Conservation (phyloP, 257 asterid species). For the Nicotiana otophora region DNA sequence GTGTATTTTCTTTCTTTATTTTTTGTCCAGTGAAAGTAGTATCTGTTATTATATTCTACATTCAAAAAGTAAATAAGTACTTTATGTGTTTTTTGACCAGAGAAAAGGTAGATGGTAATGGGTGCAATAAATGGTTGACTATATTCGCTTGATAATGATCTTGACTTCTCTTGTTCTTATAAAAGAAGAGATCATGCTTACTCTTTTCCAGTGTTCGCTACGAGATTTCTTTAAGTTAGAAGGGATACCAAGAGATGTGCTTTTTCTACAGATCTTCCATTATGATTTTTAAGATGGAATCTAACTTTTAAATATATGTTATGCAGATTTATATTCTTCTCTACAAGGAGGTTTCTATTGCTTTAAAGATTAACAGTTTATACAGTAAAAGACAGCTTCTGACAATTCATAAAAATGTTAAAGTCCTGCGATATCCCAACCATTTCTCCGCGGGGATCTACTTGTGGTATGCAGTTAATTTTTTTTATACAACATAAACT, state of each 20-base stretch:
- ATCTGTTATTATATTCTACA: background rate
- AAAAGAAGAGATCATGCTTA: background rate
- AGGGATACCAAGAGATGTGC: background rate
- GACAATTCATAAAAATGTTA: conserved; percentile 79
- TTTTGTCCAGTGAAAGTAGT: background rate
- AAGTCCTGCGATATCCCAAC: conserved; percentile 78
- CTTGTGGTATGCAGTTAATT: conserved; percentile 54
- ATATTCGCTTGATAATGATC: background rate
- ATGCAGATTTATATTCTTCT: conserved; percentile 92
- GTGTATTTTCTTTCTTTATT: background rate
- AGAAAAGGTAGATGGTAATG: background rate
- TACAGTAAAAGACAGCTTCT: conserved; percentile 75
- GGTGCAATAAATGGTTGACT: background rate
- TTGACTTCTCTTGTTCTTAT: background rate
- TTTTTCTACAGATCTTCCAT: background rate
- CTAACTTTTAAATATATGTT: conserved; percentile 4
- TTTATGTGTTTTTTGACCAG: background rate
- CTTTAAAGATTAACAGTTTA: conserved; percentile 85
- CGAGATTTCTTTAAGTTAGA: background rate
- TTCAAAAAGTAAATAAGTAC: background rate
- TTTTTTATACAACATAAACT: background rate
- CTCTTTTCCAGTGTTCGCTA: background rate
- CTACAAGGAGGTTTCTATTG: conserved; percentile 92
- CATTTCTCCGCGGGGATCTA: conserved; percentile 76
- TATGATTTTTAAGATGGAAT: background rate